phyloP scores from a whole-genome alignment of 768 basidiomycete species.

The Cyclocybe aegerita region DNA sequence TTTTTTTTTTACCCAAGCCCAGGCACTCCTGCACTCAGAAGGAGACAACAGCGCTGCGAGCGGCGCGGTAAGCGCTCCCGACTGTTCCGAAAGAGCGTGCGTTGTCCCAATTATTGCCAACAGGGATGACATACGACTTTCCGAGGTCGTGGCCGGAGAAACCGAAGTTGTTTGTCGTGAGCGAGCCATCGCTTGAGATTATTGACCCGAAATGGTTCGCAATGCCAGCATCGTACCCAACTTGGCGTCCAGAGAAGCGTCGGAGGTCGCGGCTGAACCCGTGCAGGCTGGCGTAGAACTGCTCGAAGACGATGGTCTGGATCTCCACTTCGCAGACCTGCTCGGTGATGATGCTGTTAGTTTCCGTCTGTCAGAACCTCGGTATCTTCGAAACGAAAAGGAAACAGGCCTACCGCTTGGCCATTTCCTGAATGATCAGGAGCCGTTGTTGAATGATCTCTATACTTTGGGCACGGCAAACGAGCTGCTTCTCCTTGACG shows the following conservation, averaged over 20 bases:
- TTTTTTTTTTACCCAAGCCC: not conserved
- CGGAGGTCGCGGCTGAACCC: conserved; percentile 41
- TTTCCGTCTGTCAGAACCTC: no score
- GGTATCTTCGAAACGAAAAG: not conserved
- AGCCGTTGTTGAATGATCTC: conserved; percentile 47
- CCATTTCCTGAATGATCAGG: conserved; percentile 44
- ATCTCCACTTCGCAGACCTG: conserved; percentile 50
- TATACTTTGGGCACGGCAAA: conserved; percentile 36
- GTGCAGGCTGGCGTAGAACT: conserved; percentile 39
- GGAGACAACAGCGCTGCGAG: conserved; percentile 24
- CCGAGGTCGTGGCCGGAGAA: conserved; percentile 42
- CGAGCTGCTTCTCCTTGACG: conserved; percentile 34
- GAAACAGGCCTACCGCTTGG: conserved; percentile 36
- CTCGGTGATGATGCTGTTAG: conserved; percentile 40
- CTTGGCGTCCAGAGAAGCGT: conserved; percentile 35
- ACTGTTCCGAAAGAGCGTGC: conserved; percentile 26
- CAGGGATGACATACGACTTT: conserved; percentile 31
- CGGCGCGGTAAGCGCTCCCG: conserved; percentile 30
- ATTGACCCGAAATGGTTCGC: conserved; percentile 28
- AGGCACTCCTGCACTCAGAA: conserved; percentile 10
- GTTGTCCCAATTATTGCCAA: conserved; percentile 40
- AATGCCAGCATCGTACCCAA: conserved; percentile 39
- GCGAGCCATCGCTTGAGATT: conserved; percentile 35
- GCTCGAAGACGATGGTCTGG: conserved; percentile 44
- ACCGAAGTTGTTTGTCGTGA: conserved; percentile 36